Evolutionary conservation across 2,329 filamentous ascomycete species (phyloP).

Genomic region (Fusarium bulbicola): DNA sequence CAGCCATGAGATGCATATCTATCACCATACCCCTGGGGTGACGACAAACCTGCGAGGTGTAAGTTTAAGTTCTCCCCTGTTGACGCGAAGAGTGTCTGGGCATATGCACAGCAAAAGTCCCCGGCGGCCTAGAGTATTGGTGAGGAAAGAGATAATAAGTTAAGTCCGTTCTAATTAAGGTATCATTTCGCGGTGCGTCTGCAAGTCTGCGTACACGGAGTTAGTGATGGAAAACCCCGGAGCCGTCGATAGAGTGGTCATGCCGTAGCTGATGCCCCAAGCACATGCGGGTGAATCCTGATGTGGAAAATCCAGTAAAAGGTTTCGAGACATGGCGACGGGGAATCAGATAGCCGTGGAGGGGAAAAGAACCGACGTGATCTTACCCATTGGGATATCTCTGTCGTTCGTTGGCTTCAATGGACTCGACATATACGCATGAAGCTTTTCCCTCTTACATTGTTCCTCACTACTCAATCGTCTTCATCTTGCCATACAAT

Average conservation of each 20-base stretch:
- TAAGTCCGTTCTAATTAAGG: background rate
- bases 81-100: no score
- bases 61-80: rapidly evolving
- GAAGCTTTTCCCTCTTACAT: rapidly evolving
- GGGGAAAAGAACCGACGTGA: no score
- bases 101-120: background rate
- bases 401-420: rapidly evolving
- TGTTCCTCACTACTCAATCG: rapidly evolving
- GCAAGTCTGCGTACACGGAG: background rate
- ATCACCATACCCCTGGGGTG: no score
- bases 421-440: rapidly evolving
- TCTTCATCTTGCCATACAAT: rapidly evolving
- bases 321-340: no score
- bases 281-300: background rate
- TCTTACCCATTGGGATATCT: no score
- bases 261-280: no score
- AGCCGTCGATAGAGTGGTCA: no score
- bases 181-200: rapidly evolving
- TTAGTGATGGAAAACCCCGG: rapidly evolving
- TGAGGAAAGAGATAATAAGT: rapidly evolving
- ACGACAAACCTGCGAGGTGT: rapidly evolving
- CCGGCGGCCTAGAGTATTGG: rapidly evolving
- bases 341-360: no score
- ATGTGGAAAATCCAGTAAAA: no score
- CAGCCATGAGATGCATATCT: no score